These are phyloP conservation scores for Neospermospora avenae DNA, from an alignment of 2,329 filamentous ascomycete genomes.

Conservation along the genomic window DNA sequence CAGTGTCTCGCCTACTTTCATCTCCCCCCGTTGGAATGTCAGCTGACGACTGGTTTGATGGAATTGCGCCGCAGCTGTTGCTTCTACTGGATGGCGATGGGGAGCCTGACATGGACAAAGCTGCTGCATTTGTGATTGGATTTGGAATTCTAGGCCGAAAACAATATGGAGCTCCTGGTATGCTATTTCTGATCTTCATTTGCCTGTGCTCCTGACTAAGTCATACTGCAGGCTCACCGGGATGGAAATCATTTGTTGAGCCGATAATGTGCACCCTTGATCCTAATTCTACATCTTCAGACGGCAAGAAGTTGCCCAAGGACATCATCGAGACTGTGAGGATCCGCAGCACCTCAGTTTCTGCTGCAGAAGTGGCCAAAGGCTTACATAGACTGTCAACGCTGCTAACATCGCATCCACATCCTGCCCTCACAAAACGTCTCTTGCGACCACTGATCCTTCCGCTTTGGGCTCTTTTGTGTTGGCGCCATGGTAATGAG, in stretches of 20 bases:
- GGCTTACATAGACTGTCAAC: slow-evolving; percentile 54
- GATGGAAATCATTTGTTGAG: slow-evolving; percentile 60
- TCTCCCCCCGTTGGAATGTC: slow-evolving; percentile 53
- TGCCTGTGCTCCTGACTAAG: slow-evolving; percentile 13
- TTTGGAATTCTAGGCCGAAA: slow-evolving; percentile 65
- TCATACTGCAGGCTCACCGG: slow-evolving; percentile 45
- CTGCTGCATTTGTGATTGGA: slow-evolving; percentile 59
- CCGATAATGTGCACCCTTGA: slow-evolving; percentile 54
- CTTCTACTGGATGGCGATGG: slow-evolving; percentile 58
- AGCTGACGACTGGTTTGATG: slow-evolving; percentile 56
- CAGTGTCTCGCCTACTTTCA: slow-evolving; percentile 60
- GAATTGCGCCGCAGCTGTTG: slow-evolving; percentile 59
- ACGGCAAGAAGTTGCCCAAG: not conserved
- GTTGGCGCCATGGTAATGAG: slow-evolving; percentile 43
- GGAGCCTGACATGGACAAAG: slow-evolving; percentile 55
- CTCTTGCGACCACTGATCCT: slow-evolving; percentile 56
- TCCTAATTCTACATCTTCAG: slow-evolving; percentile 30
- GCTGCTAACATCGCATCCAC: slow-evolving; percentile 61
- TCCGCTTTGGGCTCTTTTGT: slow-evolving; percentile 61
- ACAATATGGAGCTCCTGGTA: slow-evolving; percentile 60
- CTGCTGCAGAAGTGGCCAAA: slow-evolving; percentile 44
- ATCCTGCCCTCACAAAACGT: slow-evolving; percentile 61
- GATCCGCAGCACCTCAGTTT: slow-evolving; percentile 35
- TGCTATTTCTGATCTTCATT: not conserved
- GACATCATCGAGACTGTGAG: slow-evolving; percentile 22